Evolutionary conservation across 23 red algal genomes (phyloP).

Genomic region (Chondrus crispus): DNA sequence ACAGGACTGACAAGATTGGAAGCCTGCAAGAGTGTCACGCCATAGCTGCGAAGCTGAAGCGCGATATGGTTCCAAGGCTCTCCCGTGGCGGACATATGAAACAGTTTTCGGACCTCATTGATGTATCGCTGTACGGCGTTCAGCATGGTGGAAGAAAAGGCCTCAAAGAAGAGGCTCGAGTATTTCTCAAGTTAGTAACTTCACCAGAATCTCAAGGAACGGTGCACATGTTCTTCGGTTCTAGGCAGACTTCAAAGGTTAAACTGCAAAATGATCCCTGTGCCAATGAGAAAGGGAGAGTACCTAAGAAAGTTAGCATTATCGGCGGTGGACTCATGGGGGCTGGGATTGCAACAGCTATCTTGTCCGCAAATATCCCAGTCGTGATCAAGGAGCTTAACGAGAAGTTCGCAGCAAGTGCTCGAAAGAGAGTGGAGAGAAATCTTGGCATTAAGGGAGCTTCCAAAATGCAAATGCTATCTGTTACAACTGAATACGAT

Average conservation of each 20-base stretch:
- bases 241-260: constrained; percentile 67
- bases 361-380: constrained; percentile 49
- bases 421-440: constrained; percentile 63
- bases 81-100: constrained; percentile 48
- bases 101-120: constrained; percentile 75
- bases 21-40: constrained; percentile 40
- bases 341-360: constrained; percentile 86
- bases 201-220: constrained; percentile 62
- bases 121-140: constrained; percentile 73
- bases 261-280: not conserved
- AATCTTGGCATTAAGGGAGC: constrained; percentile 50
- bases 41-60: constrained; percentile 31
- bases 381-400: constrained; percentile 97
- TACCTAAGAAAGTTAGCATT: constrained; percentile 59
- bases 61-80: constrained; percentile 43
- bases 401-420: constrained; percentile 52
- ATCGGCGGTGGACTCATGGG: constrained; percentile 99
- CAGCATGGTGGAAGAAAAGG: constrained; percentile 79
- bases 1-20: constrained; percentile 58
- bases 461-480: constrained; percentile 12
- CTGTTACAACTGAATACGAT: constrained; percentile 62
- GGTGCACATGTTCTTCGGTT: constrained; percentile 92
- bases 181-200: constrained; percentile 64
- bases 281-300: not conserved
- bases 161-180: constrained; percentile 52